Evolutionary conservation across 805 yeast genomes (phyloP).

Genomic region (Yarrowia sp.): DNA sequence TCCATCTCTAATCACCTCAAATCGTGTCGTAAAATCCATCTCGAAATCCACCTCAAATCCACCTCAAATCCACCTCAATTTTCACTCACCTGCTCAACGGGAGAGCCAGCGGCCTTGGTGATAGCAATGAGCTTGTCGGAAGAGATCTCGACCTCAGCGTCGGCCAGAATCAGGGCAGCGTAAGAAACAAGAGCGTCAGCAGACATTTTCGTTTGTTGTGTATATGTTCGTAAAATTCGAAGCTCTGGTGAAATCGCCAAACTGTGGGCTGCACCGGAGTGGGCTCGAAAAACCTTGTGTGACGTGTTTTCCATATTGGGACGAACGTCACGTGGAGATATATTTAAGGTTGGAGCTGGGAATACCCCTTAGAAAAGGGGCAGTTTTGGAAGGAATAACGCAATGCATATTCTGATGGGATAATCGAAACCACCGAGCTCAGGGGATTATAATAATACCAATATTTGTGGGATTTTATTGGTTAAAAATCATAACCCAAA

Average conservation of each 20-base stretch:
- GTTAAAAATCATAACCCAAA: no score
- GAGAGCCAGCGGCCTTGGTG: conserved; percentile 77
- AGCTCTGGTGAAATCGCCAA: conserved; percentile 24
- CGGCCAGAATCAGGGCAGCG: conserved; percentile 97
- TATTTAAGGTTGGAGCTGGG: not conserved
- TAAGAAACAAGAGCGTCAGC: conserved; percentile 26
- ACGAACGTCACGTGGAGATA: not conserved
- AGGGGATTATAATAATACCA: not conserved
- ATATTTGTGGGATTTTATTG: not conserved
- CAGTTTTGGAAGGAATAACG: not conserved
- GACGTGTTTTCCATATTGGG: conserved; percentile 19
- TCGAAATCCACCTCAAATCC: not conserved
- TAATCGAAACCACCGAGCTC: not conserved
- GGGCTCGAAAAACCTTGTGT: conserved; percentile 23
- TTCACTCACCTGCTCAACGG: conserved; percentile 26
- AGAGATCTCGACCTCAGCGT: conserved; percentile 91
- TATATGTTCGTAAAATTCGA: conserved; percentile 17
- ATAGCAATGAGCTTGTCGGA: conserved; percentile 77
- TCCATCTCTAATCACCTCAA: not conserved
- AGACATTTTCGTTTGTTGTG: conserved; percentile 25
- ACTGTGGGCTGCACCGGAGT: conserved; percentile 20
- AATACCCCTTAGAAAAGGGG: not conserved
- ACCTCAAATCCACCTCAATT: not conserved
- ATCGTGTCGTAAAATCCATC: not conserved
- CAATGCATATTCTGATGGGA: not conserved